Conservation (phyloP, 2,329 filamentous ascomycete species). For the Cytospora paraplurivora region DNA sequence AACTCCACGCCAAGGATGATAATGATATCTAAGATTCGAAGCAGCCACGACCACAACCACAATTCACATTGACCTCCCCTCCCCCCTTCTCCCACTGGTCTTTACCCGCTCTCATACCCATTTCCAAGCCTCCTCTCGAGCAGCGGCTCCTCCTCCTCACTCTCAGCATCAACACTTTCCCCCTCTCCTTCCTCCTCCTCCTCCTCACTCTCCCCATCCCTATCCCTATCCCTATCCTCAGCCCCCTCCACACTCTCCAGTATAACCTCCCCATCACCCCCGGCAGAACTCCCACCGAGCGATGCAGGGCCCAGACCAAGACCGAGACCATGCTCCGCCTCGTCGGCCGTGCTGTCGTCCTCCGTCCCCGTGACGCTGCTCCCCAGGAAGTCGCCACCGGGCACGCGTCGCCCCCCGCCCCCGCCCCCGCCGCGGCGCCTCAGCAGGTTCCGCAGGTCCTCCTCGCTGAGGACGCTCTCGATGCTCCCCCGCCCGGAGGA, state of each 20-base stretch:
- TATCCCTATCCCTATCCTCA: no score
- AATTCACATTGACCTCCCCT: neutral
- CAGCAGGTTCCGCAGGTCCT: slow-evolving; percentile 50
- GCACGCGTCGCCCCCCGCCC: no score
- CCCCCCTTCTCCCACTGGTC: neutral
- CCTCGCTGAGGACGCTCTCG: slow-evolving; percentile 63
- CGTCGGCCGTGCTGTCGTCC: slow-evolving; percentile 28
- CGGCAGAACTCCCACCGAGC: neutral
- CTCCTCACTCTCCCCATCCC: no score
- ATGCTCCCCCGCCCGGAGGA: slow-evolving; percentile 48
- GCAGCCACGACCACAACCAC: neutral
- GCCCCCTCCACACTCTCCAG: slow-evolving; percentile 12
- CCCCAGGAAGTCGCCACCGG: neutral
- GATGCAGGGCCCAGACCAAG: slow-evolving; percentile 5
- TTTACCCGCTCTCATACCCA: neutral
- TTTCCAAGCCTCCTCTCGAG: no score
- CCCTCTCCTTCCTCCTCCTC: no score
- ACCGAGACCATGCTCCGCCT: slow-evolving; percentile 15
- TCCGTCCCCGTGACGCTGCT: slow-evolving; percentile 26
- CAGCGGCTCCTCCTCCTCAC: slow-evolving; percentile 6
- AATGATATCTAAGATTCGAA: neutral
- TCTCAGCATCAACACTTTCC: no score
- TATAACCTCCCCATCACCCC: slow-evolving; percentile 1
- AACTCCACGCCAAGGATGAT: slow-evolving; percentile 9
- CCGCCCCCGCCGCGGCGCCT: slow-evolving; percentile 29